Conservation (phyloP, 2,329 filamentous ascomycete species). For the Colletotrichum plurivorum region DNA sequence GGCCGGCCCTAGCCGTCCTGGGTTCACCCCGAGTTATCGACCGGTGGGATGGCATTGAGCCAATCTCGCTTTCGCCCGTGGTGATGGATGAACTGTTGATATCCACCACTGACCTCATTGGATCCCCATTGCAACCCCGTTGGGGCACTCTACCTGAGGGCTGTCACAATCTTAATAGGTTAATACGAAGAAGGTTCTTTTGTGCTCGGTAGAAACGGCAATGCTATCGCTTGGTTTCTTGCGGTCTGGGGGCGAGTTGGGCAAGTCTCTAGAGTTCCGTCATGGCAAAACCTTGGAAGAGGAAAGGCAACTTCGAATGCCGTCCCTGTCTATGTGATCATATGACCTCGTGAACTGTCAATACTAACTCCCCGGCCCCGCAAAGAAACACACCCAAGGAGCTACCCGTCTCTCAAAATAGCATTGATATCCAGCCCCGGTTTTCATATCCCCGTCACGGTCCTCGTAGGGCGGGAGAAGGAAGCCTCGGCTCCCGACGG, state of each 20-base stretch:
- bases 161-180: conserved; percentile 30
- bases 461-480: neutral
- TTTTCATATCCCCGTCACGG: conserved; percentile 5
- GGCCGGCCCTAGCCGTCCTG: neutral
- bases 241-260: neutral
- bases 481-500: neutral
- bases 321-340: too few relatives aligned
- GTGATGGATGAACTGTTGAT: neutral
- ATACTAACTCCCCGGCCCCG: neutral
- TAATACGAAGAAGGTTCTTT: conserved; percentile 30
- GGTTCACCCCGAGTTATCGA: neutral
- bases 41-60: conserved; percentile 1
- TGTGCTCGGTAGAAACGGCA: neutral
- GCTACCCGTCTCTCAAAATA: conserved; percentile 20
- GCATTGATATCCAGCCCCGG: conserved; percentile 1
- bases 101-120: conserved; percentile 20
- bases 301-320: too few relatives aligned
- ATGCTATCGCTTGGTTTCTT: neutral
- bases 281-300: too few relatives aligned
- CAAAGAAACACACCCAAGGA: too few relatives aligned
- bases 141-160: neutral
- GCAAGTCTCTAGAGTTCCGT: neutral
- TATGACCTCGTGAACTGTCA: too few relatives aligned
- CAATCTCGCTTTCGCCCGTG: conserved; percentile 7
- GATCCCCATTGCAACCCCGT: conserved; percentile 12